These are phyloP conservation scores for Clavulina sp. DNA, from an alignment of 768 basidiomycete species.

Conservation along the genomic window DNA sequence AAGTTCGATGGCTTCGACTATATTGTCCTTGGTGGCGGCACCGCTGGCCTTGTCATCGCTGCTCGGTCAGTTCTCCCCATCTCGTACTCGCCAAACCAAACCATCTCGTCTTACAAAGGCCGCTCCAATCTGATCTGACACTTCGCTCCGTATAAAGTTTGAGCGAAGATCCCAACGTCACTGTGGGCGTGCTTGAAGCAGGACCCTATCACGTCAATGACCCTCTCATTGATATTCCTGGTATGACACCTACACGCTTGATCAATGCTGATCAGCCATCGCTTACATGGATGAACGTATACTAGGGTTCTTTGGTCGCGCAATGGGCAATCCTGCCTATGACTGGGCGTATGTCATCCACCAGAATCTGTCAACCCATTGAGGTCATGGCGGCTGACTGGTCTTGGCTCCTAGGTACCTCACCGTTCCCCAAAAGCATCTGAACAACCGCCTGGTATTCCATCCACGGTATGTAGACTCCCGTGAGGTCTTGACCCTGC, in stretches of 20 bases:
- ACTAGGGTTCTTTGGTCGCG: background rate
- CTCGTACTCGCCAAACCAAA: background rate
- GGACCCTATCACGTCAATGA: background rate
- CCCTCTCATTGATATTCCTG: background rate
- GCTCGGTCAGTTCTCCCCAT: background rate
- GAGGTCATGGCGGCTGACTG: background rate
- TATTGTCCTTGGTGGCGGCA: background rate
- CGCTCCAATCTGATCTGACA: no score
- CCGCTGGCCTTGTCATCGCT: background rate
- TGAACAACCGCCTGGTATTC: background rate
- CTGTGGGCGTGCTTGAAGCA: slow-evolving; percentile 1
- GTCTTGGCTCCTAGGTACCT: background rate
- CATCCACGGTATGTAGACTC: background rate
- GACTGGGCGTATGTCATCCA: background rate
- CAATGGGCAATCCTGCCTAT: background rate
- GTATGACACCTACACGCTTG: background rate
- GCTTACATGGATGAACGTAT: background rate
- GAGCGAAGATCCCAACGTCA: background rate
- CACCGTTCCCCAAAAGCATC: slow-evolving; percentile 1
- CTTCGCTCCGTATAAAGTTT: background rate
- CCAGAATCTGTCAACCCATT: background rate
- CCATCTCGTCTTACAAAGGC: no score
- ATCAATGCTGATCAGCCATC: background rate
- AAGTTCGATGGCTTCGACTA: background rate
- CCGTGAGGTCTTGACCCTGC: background rate